These are phyloP conservation scores for Botrytis tulipae DNA, from an alignment of 2,329 filamentous ascomycete species.

Conservation along the genomic window DNA sequence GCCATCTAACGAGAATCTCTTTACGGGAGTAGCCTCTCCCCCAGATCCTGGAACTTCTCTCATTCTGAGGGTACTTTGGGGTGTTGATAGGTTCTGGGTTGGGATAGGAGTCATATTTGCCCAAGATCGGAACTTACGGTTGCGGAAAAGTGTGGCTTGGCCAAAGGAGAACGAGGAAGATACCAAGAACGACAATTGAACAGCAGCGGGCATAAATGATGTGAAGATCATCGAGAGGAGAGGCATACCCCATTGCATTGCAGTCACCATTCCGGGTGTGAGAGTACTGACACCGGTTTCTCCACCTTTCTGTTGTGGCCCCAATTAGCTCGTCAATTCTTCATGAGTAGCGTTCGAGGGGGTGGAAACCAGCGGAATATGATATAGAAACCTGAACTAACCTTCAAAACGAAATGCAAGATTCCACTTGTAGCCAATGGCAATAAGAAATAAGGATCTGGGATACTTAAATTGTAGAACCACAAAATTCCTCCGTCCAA, in stretches of 20 bases:
- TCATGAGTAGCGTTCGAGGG: not conserved
- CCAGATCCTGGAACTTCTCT: not conserved
- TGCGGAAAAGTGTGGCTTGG: slow-evolving; percentile 49
- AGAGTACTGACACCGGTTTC: slow-evolving; percentile 45
- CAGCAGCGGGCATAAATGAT: slow-evolving; percentile 45
- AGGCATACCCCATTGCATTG: slow-evolving; percentile 51
- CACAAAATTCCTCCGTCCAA: slow-evolving; percentile 70
- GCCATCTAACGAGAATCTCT: slow-evolving; percentile 10
- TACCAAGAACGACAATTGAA: slow-evolving; percentile 63
- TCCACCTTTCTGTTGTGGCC: slow-evolving; percentile 44
- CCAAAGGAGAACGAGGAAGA: slow-evolving; percentile 41
- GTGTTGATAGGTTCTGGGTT: slow-evolving; percentile 12
- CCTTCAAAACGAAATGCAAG: slow-evolving; percentile 44
- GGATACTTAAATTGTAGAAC: slow-evolving; percentile 72
- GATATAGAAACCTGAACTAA: slow-evolving; percentile 23
- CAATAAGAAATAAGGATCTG: slow-evolving; percentile 76
- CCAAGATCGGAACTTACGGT: slow-evolving; percentile 40
- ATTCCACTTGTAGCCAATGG: slow-evolving; percentile 64
- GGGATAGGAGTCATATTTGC: slow-evolving; percentile 41
- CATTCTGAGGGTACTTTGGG: not conserved
- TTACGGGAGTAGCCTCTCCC: not conserved
- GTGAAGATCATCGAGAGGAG: slow-evolving; percentile 53
- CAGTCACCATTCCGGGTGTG: slow-evolving; percentile 39
- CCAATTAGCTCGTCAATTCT: not conserved
- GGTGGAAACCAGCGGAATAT: not conserved